Evolutionary conservation across 805 yeast genomes (phyloP), one percentile per base, ranked within the genome.

Genomic region (Blastobotrys muscicola): DNA sequence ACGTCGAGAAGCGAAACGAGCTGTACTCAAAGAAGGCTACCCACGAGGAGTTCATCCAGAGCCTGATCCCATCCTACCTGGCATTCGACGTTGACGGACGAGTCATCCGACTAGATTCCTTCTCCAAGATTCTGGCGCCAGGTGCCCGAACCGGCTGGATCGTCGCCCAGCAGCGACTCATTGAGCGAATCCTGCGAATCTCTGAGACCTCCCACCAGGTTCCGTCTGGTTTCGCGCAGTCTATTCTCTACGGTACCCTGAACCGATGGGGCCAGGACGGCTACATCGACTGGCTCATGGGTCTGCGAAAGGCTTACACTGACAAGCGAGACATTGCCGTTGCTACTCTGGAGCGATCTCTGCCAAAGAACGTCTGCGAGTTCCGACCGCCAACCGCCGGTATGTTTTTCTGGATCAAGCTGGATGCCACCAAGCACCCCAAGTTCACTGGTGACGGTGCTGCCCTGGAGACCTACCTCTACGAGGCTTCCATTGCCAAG

Each of bases 71-170:
- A 36, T 83, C 95, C 1, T 85, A 81, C 71, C 62, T 82, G 47
- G 74, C 82, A 15, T 51, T 80, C 53, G 97, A 87, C 62, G 67
- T 72, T 12, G 96, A 89, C 51, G 97, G 97, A 39, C 77, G 96
- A 61, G 96, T 87, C 33, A 60, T 87, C 44, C 77, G 97, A 60
- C 71, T 89, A 58, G 97, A 87, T 62, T 83, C 95, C 1, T 81
- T 84, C 65, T 86, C 96, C 42, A 87, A 87, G 68, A 87, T 87
- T 20, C 67, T 89, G 44, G 96, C 95, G 2, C 97, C 97, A 12
- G 96, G 96, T 53, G 57, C 79, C 29, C 80, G 97, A 67, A 59
- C 84, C 46, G 95, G 96, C 43, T 87, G 95, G 95, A 71, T 87
- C 48, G 80, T 84, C 20, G 94, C 82, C 47, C 87, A 83, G 61